Conservation (phyloP, 1,139 yeast genomes). For the Yamadazyma aaseri region DNA sequence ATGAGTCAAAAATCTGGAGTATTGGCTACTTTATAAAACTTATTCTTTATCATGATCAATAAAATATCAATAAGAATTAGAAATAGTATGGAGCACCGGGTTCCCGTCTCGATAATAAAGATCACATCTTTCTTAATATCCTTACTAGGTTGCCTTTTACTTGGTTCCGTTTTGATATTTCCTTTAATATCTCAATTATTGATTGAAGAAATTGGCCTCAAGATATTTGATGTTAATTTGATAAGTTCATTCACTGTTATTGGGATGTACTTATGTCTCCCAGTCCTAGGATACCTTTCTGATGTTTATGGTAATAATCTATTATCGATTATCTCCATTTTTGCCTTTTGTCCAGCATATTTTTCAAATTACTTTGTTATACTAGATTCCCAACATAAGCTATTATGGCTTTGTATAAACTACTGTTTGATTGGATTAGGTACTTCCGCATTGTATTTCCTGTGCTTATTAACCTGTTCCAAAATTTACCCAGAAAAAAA, state of each 20-base stretch:
- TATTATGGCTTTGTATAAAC: slow-evolving; percentile 28
- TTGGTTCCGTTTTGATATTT: slow-evolving; percentile 80
- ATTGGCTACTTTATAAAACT: too few relatives aligned
- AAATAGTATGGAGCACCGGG: slow-evolving; percentile 6
- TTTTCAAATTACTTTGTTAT: slow-evolving; percentile 33
- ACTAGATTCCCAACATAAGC: slow-evolving; percentile 13
- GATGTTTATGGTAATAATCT: slow-evolving; percentile 84
- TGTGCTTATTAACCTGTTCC: slow-evolving; percentile 80
- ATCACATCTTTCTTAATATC: slow-evolving; percentile 38
- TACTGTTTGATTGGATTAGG: slow-evolving; percentile 69
- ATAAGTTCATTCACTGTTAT: slow-evolving; percentile 74
- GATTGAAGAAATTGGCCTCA: slow-evolving; percentile 54
- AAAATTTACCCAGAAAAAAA: slow-evolving; percentile 71
- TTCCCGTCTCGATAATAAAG: slow-evolving; percentile 21
- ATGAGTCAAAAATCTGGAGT: too few relatives aligned
- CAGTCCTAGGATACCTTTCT: slow-evolving; percentile 77
- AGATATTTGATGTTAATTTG: slow-evolving; percentile 71
- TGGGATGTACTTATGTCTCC: slow-evolving; percentile 85
- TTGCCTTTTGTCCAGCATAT: slow-evolving; percentile 76
- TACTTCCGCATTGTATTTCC: slow-evolving; percentile 76
- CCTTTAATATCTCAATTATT: slow-evolving; percentile 76
- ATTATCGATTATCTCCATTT: slow-evolving; percentile 60
- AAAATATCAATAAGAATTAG: slow-evolving; percentile 8
- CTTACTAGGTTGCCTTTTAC: slow-evolving; percentile 60
- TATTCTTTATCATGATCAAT: slow-evolving; percentile 8